Evolutionary conservation across 805 yeast genomes (phyloP), one percentile per base, ranked within the genome.

Genomic region (Kodamaea hsintzibuensis): DNA sequence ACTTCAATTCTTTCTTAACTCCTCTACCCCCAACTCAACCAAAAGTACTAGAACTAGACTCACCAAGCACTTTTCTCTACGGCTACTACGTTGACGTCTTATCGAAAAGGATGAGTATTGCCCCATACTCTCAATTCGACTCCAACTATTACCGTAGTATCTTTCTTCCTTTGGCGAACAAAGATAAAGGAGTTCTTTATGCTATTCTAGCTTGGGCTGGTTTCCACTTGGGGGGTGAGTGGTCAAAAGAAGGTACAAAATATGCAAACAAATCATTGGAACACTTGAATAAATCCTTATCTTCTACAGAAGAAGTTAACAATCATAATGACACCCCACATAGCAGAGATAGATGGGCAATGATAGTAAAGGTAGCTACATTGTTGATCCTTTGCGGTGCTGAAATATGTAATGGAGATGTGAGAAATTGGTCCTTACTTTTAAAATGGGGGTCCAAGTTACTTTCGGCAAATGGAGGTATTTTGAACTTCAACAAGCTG

Each of bases 361-460:
- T 74, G 13, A 64, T 80, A 37, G 62, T 71, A 57, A 78, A 85
- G 55, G 65, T 89, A 45, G 92, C 96, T 1, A 81, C 86, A 14
- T 73, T 86, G 51, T 69, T 89, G 57, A 82, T 89, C 50, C 73
- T 89, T 49, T 82, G 88, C 59, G 90, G 88, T n/a, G 92, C 89
- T 0, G 91, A 88, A 63, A 87, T 89, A 51, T 89, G 93, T 69
- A 80, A 84, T 58, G 96, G 96, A 7, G 96, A 89, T 66, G 90
- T 88, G 37, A 78, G 78, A 38, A 82, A 84, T 62, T 89, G 96
- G 96, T 80, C 86, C 2, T 75, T 81, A 25, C 82, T 85, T 61
- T 72, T 89, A 53, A 77, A 78, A 42, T 79, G 83, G 78, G 91
- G 91, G 1, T 85, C 89, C 45, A 80, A 80, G 53, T 70, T 89